Conservation (phyloP, 129 eudicot genomes). For the Kitagawia praeruptora region DNA sequence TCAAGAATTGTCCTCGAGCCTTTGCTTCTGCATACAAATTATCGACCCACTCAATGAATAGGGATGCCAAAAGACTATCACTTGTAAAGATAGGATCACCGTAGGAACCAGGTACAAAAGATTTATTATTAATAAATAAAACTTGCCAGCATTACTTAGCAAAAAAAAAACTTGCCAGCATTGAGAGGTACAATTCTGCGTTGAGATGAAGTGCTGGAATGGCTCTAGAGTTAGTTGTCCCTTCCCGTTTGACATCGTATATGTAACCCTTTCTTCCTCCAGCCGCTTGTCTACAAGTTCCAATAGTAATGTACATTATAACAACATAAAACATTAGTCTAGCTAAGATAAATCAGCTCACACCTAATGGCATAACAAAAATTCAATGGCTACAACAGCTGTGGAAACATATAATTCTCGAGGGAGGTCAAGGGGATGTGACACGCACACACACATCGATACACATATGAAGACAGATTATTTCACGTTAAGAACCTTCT, state of each 20-base stretch:
- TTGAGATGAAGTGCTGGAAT: conserved; percentile 81
- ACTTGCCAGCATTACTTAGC: no score
- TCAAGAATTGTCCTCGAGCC: conserved; percentile 54
- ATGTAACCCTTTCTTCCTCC: conserved; percentile 63
- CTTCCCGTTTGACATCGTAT: conserved; percentile 51
- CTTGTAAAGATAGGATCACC: neutral
- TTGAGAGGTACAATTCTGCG: conserved; percentile 66
- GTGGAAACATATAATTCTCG: neutral
- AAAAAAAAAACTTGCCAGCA: no score
- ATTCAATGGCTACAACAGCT: neutral
- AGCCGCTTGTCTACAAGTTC: conserved; percentile 52
- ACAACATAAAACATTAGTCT: neutral
- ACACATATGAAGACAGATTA: neutral
- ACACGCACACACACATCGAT: neutral
- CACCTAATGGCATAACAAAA: neutral
- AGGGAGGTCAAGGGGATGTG: neutral
- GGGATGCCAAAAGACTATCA: neutral
- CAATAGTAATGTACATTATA: neutral
- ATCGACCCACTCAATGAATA: conserved; percentile 8
- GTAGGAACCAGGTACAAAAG: neutral
- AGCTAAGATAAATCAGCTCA: neutral
- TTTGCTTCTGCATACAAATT: conserved; percentile 54
- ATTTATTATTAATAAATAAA: neutral
- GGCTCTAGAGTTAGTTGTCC: conserved; percentile 55
- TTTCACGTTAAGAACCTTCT: conserved; percentile 40